A percentile compares a stretch with the other conserved stretches of the same genome.
Evolutionary conservation across 306 rosid genomes (phyloP).

Genomic region (Albizia julibrissin): DNA sequence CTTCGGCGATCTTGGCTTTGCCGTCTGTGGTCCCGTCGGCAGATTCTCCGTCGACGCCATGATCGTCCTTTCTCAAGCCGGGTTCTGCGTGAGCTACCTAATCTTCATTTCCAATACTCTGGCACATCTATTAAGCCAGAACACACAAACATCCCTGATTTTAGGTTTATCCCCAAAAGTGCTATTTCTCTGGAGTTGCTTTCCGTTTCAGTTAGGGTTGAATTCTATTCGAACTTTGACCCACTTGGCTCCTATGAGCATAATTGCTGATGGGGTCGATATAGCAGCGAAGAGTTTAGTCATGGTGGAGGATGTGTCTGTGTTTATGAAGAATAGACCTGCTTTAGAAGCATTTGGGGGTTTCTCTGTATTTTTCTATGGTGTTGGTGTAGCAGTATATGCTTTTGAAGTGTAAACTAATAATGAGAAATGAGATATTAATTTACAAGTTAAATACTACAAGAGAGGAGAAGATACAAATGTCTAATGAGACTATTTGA

Average conservation of each 20-base stretch:
- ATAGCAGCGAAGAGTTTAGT: conserved; percentile 60
- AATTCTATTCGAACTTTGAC: conserved; percentile 65
- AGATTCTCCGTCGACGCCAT: conserved; percentile 59
- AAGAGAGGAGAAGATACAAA: too few species aligned
- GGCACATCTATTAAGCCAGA: conserved; percentile 29
- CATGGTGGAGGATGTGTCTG: conserved; percentile 61
- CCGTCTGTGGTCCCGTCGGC: conserved; percentile 56
- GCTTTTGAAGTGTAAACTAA: too few species aligned
- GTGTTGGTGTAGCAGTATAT: conserved; percentile 74
- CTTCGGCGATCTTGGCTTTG: conserved; percentile 69
- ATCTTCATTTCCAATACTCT: conserved; percentile 65
- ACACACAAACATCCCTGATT: conserved; percentile 11
- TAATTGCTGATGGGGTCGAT: conserved; percentile 69
- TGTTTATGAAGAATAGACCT: conserved; percentile 45
- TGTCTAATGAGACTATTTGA: too few species aligned
- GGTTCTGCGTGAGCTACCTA: conserved; percentile 71
- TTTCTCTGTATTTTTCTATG: conserved; percentile 60
- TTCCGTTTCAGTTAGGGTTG: conserved; percentile 73
- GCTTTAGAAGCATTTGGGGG: conserved; percentile 57
- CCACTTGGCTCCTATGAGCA: conserved; percentile 75
- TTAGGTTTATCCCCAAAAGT: conserved; percentile 52
- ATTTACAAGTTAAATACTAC: too few species aligned
- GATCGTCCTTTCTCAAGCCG: conserved; percentile 69
- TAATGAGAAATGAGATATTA: too few species aligned
- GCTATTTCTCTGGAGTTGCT: conserved; percentile 60